Base-by-base conservation (phyloP, 1,284 basidiomycete genomes). In the Papiliotrema fonsecae region DNA sequence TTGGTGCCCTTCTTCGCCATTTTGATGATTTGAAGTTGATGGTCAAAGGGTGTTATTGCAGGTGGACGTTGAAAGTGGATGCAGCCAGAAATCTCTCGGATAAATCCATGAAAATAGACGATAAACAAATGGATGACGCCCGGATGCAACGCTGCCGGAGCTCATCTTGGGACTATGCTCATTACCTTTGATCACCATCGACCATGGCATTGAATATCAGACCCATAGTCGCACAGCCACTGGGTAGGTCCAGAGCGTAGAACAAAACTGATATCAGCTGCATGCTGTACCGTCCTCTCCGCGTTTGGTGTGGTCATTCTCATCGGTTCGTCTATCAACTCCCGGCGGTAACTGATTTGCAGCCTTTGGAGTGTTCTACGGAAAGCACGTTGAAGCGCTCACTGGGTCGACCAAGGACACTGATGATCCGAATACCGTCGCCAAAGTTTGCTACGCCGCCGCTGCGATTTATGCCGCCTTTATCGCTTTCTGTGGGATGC, bases 291-390 rank as follows among this genome's bases (percentile, higher is more conserved):
- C 32, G 68, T 79, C 43, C 68, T 80, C 42, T 77, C 75, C 10
- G 51, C 76, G 38, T 77, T 79, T 41, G 79, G 77, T n/a, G 73
- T 77, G 22, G 59, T 78, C 54, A 77, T 79, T 55, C 72, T 80
- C 27, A 54, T 73, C 37, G 74, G 72, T 73, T 47, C 26, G 72
- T 65, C 13, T 3, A 27, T 9, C 32, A 24, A 19, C 18, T 10
- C 25, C 22, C 37, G 37, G n/a, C 2, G 25, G 22, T 45, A 25
- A 27, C 25, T 32, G 25, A 39, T 9, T 1, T 30, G n/a, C 44
- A 68, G 70, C 61, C 6, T 67, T 70, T 47, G 67, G 68, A 19
- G 51, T 58, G 6, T 62, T 70, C 57, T 74, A 65, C 50, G 54
- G 62, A 14, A 55, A 58, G 39, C 67, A 66, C 39, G 65, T 65